These are phyloP conservation scores for Phaeosphaeriaceae sp. DNA, from an alignment of 2,329 filamentous ascomycete genomes.

Conservation along the genomic window DNA sequence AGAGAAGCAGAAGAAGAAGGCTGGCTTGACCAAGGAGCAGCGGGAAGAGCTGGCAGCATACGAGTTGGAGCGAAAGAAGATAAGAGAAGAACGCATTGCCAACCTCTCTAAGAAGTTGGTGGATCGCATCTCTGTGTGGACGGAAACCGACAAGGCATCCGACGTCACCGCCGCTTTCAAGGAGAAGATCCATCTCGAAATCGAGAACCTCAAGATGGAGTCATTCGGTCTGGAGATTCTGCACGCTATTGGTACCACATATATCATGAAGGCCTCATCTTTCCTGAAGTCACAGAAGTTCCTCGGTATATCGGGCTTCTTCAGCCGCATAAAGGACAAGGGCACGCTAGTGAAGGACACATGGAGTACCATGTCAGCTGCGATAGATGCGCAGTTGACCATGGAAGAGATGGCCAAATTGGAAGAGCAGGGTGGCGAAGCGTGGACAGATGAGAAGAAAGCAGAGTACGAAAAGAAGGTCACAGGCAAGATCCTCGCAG, in stretches of 20 bases:
- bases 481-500: conserved; percentile 96
- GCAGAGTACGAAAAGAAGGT: conserved; percentile 94
- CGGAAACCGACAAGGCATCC: conserved; percentile 87
- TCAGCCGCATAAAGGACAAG: conserved; percentile 93
- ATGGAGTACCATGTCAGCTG: conserved; percentile 95
- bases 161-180: conserved; percentile 91
- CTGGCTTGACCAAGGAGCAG: conserved; percentile 86
- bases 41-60: conserved; percentile 88
- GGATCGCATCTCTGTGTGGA: conserved; percentile 92
- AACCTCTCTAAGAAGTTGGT: conserved; percentile 84
- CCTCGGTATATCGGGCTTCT: conserved; percentile 94
- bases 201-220: conserved; percentile 99
- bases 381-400: conserved; percentile 95
- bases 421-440: conserved; percentile 92
- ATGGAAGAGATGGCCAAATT: conserved; percentile 99
- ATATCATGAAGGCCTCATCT: conserved; percentile 83
- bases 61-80: conserved; percentile 81
- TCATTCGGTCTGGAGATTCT: conserved; percentile 96
- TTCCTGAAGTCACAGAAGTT: conserved; percentile 97
- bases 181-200: conserved; percentile 91
- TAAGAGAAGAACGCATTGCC: conserved; percentile 88
- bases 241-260: conserved; percentile 91
- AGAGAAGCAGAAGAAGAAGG: conserved; percentile 89
- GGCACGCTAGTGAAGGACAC: conserved; percentile 96
- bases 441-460: conserved; percentile 98